Evolutionary conservation across 805 yeast species (phyloP).

Genomic region (Kazachstania psychrophila): DNA sequence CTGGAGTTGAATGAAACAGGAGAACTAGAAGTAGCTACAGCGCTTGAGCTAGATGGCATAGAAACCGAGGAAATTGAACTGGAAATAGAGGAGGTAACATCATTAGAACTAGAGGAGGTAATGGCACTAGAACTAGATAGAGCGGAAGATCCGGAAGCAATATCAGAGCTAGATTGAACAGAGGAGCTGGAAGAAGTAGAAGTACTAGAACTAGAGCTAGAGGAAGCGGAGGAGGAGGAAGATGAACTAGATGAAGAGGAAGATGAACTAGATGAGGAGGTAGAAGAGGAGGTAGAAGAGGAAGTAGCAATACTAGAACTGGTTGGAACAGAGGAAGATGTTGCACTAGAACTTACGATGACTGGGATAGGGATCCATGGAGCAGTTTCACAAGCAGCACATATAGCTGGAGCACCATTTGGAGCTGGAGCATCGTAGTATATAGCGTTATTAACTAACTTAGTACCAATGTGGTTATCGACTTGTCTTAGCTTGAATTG

Average conservation of each 20-base stretch:
- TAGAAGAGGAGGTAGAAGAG: not conserved
- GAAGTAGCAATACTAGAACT: not conserved
- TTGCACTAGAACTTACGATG: no score
- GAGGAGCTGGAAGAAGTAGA: conserved; percentile 36
- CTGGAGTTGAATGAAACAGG: conserved; percentile 39
- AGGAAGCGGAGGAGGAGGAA: conserved; percentile 24
- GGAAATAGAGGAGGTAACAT: no score
- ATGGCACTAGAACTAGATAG: conserved; percentile 65
- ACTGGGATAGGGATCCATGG: conserved; percentile 7
- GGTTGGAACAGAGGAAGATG: conserved; percentile 1
- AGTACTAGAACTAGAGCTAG: conserved; percentile 27
- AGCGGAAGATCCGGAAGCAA: conserved; percentile 38
- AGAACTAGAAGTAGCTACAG: conserved; percentile 67
- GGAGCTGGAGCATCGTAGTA: conserved; percentile 4
- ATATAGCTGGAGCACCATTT: conserved; percentile 2
- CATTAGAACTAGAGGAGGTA: not conserved
- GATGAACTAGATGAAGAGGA: not conserved
- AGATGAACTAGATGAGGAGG: not conserved
- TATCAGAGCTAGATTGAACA: conserved; percentile 49
- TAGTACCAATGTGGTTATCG: conserved; percentile 3
- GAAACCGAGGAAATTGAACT: not conserved
- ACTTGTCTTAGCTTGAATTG: conserved; percentile 1
- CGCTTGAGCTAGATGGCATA: conserved; percentile 31
- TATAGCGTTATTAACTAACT: conserved; percentile 6
- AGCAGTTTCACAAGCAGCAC: conserved; percentile 4